These are phyloP conservation scores for Sphagnum tenellum DNA, from an alignment of 225 moss, liverwort and hornwort species.

Conservation along the genomic window DNA sequence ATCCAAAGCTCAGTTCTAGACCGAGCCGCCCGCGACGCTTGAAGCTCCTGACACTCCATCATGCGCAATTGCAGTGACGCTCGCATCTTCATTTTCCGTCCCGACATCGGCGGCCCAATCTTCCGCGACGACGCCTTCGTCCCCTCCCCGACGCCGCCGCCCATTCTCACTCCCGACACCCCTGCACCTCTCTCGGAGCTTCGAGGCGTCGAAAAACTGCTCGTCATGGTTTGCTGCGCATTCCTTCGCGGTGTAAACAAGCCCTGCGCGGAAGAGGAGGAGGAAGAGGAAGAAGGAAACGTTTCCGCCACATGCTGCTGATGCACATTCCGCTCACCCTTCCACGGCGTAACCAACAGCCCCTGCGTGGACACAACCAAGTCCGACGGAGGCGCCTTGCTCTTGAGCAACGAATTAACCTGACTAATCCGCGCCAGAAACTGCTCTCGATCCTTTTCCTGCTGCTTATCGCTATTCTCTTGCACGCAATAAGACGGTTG, in stretches of 20 bases:
- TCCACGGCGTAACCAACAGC: too few species aligned
- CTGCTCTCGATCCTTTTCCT: constrained; percentile 23
- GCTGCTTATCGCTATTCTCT: constrained; percentile 15
- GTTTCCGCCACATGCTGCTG: constrained; percentile 18
- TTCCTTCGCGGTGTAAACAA: neutral
- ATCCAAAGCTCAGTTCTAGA: constrained; percentile 44
- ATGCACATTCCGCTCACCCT: too few species aligned
- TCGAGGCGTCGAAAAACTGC: too few species aligned
- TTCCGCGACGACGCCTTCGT: constrained; percentile 18
- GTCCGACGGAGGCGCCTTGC: constrained; percentile 19
- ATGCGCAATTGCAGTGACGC: constrained; percentile 47
- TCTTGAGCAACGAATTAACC: constrained; percentile 27
- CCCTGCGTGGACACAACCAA: constrained; percentile 1
- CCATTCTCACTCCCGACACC: constrained; percentile 8
- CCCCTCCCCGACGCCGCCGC: constrained; percentile 14
- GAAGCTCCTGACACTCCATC: constrained; percentile 57
- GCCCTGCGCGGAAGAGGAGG: constrained; percentile 24
- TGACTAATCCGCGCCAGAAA: constrained; percentile 30
- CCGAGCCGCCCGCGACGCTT: constrained; percentile 51
- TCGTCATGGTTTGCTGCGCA: too few species aligned
- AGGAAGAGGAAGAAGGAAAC: constrained; percentile 14
- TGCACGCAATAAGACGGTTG: constrained; percentile 13
- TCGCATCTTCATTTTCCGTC: constrained; percentile 44
- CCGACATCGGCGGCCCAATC: constrained; percentile 40
- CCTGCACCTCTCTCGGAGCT: constrained; percentile 10